A percentile compares a stretch with the other conserved stretches of the same genome.
Evolutionary conservation across 2,329 filamentous ascomycete species (phyloP).

Genomic region (Cladosporium sp.): DNA sequence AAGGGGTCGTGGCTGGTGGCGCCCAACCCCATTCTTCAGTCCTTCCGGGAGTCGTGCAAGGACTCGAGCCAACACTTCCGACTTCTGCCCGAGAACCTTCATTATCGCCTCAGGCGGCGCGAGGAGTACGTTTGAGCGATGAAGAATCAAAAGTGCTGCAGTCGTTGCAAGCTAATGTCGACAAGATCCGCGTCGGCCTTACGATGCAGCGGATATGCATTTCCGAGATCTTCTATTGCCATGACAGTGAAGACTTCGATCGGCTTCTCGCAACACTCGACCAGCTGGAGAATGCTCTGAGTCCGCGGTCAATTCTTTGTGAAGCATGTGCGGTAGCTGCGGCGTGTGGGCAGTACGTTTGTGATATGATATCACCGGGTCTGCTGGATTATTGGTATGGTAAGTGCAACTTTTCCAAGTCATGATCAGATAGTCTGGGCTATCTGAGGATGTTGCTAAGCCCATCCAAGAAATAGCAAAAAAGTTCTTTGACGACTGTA

Average conservation of each 20-base stretch:
- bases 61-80: too few relatives aligned
- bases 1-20: too few relatives aligned
- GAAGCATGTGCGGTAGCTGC: constrained; percentile 2
- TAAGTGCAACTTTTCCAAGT: not conserved
- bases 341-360: not conserved
- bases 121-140: not conserved
- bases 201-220: not conserved
- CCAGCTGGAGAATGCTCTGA: too few relatives aligned
- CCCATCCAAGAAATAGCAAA: not conserved
- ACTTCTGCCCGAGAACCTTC: too few relatives aligned
- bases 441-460: not conserved
- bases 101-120: too few relatives aligned
- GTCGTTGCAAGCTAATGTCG: not conserved
- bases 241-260: not conserved
- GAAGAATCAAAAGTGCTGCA: not conserved
- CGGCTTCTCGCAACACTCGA: not conserved
- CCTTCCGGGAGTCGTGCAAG: too few relatives aligned
- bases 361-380: not conserved
- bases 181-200: not conserved
- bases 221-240: constrained; percentile 5
- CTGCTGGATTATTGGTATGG: constrained; percentile 2
- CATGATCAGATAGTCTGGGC: not conserved
- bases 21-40: too few relatives aligned
- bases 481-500: not conserved
- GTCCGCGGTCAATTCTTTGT: not conserved